Conservation (phyloP, 1,284 basidiomycete species). For the Schizophyllum commune region DNA sequence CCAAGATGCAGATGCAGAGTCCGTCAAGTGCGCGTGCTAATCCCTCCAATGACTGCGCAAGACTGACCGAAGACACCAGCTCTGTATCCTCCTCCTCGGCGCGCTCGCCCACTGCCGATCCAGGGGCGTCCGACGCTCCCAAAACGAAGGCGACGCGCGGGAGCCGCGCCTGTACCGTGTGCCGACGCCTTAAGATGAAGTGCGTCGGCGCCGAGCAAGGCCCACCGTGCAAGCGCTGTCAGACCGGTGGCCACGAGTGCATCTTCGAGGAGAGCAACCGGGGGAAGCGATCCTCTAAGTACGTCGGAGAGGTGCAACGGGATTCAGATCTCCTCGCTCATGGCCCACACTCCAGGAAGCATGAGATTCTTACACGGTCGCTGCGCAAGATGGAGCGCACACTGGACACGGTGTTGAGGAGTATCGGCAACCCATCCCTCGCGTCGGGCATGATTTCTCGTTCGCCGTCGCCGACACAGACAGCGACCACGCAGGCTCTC, state of each 20-base stretch:
- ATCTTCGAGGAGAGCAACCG: constrained; percentile 93
- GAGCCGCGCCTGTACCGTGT: constrained; percentile 90
- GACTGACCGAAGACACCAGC: not conserved
- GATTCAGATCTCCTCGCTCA: too few species aligned
- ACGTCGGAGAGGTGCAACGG: constrained; percentile 16
- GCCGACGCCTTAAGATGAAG: constrained; percentile 96
- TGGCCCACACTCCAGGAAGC: constrained; percentile 48
- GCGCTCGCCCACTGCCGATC: not conserved
- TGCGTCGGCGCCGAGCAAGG: constrained; percentile 92
- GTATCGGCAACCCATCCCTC: constrained; percentile 75
- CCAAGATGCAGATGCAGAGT: constrained; percentile 48
- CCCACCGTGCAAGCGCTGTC: constrained; percentile 84
- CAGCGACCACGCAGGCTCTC: constrained; percentile 50
- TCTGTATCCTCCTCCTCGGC: not conserved
- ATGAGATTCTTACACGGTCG: constrained; percentile 83
- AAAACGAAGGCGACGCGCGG: constrained; percentile 85
- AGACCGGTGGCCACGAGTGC: constrained; percentile 80
- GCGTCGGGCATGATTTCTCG: constrained; percentile 73
- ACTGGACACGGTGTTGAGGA: constrained; percentile 79
- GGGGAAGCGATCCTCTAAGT: constrained; percentile 88
- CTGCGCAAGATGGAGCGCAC: constrained; percentile 90
- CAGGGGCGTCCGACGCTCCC: constrained; percentile 33
- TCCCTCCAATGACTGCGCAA: not conserved
- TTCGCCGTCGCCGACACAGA: constrained; percentile 67
- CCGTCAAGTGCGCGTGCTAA: not conserved